phyloP scores from a whole-genome alignment of 2,329 filamentous ascomycete species.

The Bisporella sp. region DNA sequence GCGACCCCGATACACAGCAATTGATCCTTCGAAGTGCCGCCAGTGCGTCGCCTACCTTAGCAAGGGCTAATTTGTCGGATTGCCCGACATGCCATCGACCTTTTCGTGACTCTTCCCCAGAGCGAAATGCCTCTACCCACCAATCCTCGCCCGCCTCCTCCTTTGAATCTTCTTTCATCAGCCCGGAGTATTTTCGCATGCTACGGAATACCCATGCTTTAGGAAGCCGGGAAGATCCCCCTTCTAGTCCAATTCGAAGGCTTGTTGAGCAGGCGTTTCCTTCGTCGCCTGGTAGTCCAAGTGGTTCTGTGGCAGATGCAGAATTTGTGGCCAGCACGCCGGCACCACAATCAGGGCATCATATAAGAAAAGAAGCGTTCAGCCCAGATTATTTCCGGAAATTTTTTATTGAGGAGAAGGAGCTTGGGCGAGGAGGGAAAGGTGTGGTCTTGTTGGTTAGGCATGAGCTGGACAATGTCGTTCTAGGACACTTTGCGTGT shows the following conservation, averaged over 20 bases:
- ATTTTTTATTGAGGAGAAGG: slow-evolving; percentile 85
- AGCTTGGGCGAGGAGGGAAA: slow-evolving; percentile 85
- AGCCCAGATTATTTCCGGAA: slow-evolving; percentile 87
- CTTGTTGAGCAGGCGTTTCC: slow-evolving; percentile 25
- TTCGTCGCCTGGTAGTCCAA: slow-evolving; percentile 15
- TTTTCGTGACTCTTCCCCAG: slow-evolving; percentile 40
- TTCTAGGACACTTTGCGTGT: slow-evolving; percentile 82
- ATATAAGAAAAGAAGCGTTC: slow-evolving; percentile 82
- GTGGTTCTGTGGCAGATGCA: slow-evolving; percentile 20
- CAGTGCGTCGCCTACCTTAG: slow-evolving; percentile 31
- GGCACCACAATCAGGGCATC: slow-evolving; percentile 41
- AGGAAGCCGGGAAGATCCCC: slow-evolving; percentile 36
- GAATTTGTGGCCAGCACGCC: slow-evolving; percentile 50
- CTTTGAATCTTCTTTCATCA: slow-evolving; percentile 51
- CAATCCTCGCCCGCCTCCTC: slow-evolving; percentile 33
- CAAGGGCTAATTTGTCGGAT: slow-evolving; percentile 45
- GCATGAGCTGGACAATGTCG: slow-evolving; percentile 84
- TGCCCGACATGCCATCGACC: slow-evolving; percentile 53
- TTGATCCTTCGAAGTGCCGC: slow-evolving; percentile 69
- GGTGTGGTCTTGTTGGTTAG: slow-evolving; percentile 92
- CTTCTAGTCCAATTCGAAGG: slow-evolving; percentile 48
- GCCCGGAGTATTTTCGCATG: slow-evolving; percentile 94
- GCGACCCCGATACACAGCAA: slow-evolving; percentile 76
- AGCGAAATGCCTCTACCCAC: slow-evolving; percentile 40
- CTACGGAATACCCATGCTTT: slow-evolving; percentile 50